These are phyloP conservation scores for Trichoderma sp. DNA, from an alignment of 2,329 filamentous ascomycete genomes.

Conservation along the genomic window DNA sequence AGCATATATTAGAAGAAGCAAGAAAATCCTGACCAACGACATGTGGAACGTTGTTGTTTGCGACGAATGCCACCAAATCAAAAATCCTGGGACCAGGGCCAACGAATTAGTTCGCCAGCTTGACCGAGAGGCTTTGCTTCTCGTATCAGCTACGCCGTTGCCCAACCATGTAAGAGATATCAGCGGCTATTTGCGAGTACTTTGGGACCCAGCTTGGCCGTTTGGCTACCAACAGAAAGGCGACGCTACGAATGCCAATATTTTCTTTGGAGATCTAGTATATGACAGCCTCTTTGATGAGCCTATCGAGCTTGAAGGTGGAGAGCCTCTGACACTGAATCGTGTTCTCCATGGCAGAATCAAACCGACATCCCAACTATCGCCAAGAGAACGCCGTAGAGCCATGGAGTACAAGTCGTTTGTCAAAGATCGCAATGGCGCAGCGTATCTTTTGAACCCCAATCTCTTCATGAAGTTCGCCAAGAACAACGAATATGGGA, in stretches of 20 bases:
- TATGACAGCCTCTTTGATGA: neutral
- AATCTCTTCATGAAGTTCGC: neutral
- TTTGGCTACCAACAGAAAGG: neutral
- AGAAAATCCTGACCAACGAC: neutral
- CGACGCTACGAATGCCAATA: neutral
- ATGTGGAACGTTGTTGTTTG: neutral
- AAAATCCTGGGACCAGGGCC: neutral
- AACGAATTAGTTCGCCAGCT: neutral
- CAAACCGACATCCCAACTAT: neutral
- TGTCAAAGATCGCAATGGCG: neutral
- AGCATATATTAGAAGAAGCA: neutral
- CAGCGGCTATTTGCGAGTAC: neutral
- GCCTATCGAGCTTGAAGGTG: neutral
- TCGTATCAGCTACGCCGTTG: neutral
- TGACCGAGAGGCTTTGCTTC: neutral
- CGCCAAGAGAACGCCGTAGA: neutral
- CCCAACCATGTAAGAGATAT: neutral
- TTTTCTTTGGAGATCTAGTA: neutral
- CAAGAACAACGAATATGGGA: neutral
- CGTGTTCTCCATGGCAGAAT: neutral
- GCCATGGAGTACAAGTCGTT: neutral
- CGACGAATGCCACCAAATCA: neutral
- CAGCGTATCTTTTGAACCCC: neutral
- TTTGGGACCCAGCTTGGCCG: neutral
- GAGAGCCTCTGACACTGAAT: neutral